Conservation (phyloP, 192 early-diverging fungal genomes). For the Phycomyces nitens region DNA sequence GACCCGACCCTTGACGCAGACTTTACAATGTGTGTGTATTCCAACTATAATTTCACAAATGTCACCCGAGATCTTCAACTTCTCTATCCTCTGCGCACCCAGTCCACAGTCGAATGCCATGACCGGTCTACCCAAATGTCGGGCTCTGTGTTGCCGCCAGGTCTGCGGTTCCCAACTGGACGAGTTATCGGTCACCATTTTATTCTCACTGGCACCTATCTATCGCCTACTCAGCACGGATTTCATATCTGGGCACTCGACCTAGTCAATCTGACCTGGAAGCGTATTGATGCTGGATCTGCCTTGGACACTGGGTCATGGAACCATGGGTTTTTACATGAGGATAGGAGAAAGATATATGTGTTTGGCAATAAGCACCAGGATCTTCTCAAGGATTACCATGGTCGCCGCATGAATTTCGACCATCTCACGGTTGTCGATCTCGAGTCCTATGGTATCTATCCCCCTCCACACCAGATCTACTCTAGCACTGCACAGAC, state of each 20-base stretch:
- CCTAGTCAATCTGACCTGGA: conserved; percentile 57
- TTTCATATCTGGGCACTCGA: conserved; percentile 74
- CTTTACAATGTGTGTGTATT: conserved; percentile 60
- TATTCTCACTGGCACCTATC: conserved; percentile 67
- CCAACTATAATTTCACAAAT: conserved; percentile 78
- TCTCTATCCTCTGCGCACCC: conserved; percentile 47
- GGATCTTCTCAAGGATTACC: conserved; percentile 74
- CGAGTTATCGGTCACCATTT: conserved; percentile 67
- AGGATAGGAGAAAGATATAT: conserved; percentile 57
- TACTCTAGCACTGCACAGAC: conserved; percentile 50
- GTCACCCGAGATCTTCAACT: conserved; percentile 75
- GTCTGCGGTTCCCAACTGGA: conserved; percentile 74
- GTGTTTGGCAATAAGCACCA: conserved; percentile 68
- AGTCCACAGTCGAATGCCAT: conserved; percentile 45
- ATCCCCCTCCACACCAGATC: conserved; percentile 44
- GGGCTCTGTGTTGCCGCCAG: conserved; percentile 59
- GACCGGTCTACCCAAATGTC: conserved; percentile 65
- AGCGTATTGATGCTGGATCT: conserved; percentile 62
- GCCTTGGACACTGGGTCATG: conserved; percentile 68
- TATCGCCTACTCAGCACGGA: conserved; percentile 59
- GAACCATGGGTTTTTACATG: conserved; percentile 70
- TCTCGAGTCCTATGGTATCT: conserved; percentile 70
- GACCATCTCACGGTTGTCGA: conserved; percentile 67
- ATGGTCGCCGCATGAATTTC: conserved; percentile 74
- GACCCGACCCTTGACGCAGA: conserved; percentile 21